Conservation (phyloP, 805 yeast species). For the Myxozyma vanderwaltii region DNA sequence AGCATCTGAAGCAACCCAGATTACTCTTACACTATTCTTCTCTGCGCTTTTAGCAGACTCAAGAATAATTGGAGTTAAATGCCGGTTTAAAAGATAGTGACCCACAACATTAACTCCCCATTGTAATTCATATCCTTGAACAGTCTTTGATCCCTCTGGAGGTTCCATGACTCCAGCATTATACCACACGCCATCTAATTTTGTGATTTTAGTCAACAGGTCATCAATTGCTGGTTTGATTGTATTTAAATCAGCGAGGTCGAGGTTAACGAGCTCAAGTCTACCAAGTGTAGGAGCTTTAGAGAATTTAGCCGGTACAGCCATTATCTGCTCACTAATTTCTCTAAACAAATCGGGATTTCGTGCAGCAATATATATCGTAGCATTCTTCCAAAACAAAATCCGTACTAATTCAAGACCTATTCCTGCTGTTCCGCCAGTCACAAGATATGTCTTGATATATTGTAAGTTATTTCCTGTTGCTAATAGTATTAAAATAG, state of each 20-base stretch:
- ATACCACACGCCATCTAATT: conserved; percentile 46
- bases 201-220: conserved; percentile 37
- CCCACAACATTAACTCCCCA: conserved; percentile 53
- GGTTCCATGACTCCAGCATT: conserved; percentile 53
- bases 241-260: conserved; percentile 46
- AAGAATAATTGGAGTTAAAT: conserved; percentile 46
- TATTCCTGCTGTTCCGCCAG: conserved; percentile 34
- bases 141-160: conserved; percentile 44
- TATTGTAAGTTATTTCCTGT: not conserved
- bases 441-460: conserved; percentile 20
- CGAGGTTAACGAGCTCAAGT: conserved; percentile 21
- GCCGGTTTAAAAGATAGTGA: conserved; percentile 49
- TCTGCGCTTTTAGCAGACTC: conserved; percentile 41
- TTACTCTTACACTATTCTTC: conserved; percentile 44
- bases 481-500: not conserved
- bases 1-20: conserved; percentile 51
- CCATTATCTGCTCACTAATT: conserved; percentile 22
- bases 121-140: conserved; percentile 49
- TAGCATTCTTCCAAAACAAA: conserved; percentile 30
- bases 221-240: conserved; percentile 46
- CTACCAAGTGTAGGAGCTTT: conserved; percentile 24
- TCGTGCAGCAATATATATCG: conserved; percentile 29
- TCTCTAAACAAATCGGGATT: conserved; percentile 12
- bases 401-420: conserved; percentile 29
- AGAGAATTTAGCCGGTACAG: conserved; percentile 11